Conservation (phyloP, 169 alveolate species). For the Cyclospora cayetanensis region DNA sequence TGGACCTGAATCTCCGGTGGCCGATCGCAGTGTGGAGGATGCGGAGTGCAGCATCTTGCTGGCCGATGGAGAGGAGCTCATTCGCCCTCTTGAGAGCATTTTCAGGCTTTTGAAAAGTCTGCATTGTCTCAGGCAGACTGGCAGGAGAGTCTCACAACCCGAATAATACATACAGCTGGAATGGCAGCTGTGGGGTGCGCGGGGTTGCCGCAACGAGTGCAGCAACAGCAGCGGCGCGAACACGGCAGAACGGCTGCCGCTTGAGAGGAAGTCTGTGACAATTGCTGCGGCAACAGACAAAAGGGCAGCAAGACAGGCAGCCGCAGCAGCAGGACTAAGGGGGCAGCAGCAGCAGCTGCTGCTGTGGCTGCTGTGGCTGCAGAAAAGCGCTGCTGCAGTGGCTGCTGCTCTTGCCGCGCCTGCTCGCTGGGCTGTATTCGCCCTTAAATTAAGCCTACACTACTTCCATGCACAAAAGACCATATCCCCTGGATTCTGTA, state of each 20-base stretch:
- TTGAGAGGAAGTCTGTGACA: not conserved
- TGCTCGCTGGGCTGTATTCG: too few species aligned
- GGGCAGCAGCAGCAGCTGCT: not conserved
- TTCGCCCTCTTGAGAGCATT: slow-evolving; percentile 93
- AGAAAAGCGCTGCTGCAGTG: not conserved
- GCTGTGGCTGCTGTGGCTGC: not conserved
- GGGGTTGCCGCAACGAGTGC: not conserved
- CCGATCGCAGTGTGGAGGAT: slow-evolving; percentile 89
- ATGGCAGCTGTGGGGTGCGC: not conserved
- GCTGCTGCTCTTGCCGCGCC: not conserved
- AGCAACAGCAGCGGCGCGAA: not conserved
- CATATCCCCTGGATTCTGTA: too few species aligned
- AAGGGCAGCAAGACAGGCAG: not conserved
- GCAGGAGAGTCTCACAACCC: too few species aligned
- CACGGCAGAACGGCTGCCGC: not conserved
- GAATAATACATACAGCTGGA: not conserved
- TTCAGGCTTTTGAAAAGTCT: slow-evolving; percentile 88
- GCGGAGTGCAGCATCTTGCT: slow-evolving; percentile 91
- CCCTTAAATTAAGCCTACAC: too few species aligned
- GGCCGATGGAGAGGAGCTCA: slow-evolving; percentile 90
- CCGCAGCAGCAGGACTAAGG: not conserved
- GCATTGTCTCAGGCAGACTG: slow-evolving; percentile 29
- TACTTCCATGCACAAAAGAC: too few species aligned
- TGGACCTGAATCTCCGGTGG: slow-evolving; percentile 81
- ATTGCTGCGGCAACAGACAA: not conserved